phyloP scores from a whole-genome alignment of 768 basidiomycete genomes.

The Mycena galopus region DNA sequence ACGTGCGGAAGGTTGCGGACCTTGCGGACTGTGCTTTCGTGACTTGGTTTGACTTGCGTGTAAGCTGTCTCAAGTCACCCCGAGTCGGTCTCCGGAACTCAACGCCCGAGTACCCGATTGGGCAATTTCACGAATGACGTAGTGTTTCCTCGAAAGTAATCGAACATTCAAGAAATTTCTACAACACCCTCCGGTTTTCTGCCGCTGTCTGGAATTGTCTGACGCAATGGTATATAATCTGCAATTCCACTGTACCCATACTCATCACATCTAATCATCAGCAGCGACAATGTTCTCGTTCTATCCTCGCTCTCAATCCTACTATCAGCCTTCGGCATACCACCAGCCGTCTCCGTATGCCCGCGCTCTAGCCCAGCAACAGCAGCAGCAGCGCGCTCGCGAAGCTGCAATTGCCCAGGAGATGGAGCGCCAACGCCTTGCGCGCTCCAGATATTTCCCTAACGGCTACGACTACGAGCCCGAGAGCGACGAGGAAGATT shows the following conservation, averaged over 20 bases:
- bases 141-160: neutral
- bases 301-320: constrained; percentile 34
- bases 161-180: constrained; percentile 17
- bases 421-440: constrained; percentile 50
- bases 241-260: neutral
- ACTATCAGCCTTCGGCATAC: constrained; percentile 22
- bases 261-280: constrained; percentile 20
- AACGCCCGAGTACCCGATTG: constrained; percentile 6
- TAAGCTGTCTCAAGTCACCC: constrained; percentile 8
- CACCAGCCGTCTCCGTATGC: constrained; percentile 45
- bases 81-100: neutral
- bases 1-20: constrained; percentile 7
- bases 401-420: constrained; percentile 41
- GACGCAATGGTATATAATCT: constrained; percentile 35
- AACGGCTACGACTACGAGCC: constrained; percentile 51
- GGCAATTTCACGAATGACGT: constrained; percentile 18
- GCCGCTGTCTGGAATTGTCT: constrained; percentile 2
- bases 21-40: constrained; percentile 19
- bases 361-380: constrained; percentile 35
- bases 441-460: constrained; percentile 56
- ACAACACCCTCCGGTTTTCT: neutral
- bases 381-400: constrained; percentile 42
- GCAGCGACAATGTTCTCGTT: constrained; percentile 27
- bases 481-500: constrained; percentile 46
- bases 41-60: neutral